These are phyloP conservation scores for Lepidium africanum DNA, from an alignment of 345 rosid species.

Conservation along the genomic window DNA sequence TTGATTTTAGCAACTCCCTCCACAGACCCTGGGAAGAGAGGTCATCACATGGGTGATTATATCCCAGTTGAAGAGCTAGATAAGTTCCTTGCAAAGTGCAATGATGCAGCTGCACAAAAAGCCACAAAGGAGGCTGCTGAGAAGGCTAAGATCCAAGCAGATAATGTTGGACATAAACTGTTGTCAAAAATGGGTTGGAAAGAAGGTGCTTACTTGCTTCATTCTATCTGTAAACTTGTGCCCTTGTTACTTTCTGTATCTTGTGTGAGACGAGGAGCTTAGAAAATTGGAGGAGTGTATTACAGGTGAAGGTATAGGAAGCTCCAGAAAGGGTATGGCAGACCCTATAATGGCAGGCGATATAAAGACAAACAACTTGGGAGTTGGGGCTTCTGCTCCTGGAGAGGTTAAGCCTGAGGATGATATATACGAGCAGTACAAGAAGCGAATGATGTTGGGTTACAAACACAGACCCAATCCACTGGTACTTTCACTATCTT, in stretches of 20 bases:
- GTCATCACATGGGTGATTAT: constrained; percentile 99
- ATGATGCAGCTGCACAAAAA: constrained; percentile 64
- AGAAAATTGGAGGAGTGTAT: constrained; percentile 26
- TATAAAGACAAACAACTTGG: constrained; percentile 80
- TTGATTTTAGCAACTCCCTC: constrained; percentile 24
- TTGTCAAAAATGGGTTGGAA: constrained; percentile 99
- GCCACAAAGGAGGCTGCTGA: constrained; percentile 66
- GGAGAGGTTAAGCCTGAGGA: constrained; percentile 89
- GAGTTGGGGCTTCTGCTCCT: constrained; percentile 89
- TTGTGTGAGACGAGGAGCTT: constrained; percentile 25
- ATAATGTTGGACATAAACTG: constrained; percentile 92
- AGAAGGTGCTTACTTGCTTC: constrained; percentile 59
- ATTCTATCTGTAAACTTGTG: constrained; percentile 20
- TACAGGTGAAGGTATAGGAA: constrained; percentile 97
- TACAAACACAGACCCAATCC: constrained; percentile 95
- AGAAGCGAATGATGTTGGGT: constrained; percentile 99
- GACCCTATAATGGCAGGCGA: constrained; percentile 91
- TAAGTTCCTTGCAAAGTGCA: constrained; percentile 77
- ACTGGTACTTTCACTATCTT: constrained; percentile 40
- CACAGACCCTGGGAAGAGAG: constrained; percentile 49
- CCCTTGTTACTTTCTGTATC: constrained; percentile 25
- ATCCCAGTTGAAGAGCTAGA: constrained; percentile 91
- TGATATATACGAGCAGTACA: constrained; percentile 97
- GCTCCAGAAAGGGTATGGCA: constrained; percentile 82
- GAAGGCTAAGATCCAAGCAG: constrained; percentile 83